These are phyloP conservation scores for Rosa multiflora DNA, from an alignment of 306 rosid species.

Conservation along the genomic window DNA sequence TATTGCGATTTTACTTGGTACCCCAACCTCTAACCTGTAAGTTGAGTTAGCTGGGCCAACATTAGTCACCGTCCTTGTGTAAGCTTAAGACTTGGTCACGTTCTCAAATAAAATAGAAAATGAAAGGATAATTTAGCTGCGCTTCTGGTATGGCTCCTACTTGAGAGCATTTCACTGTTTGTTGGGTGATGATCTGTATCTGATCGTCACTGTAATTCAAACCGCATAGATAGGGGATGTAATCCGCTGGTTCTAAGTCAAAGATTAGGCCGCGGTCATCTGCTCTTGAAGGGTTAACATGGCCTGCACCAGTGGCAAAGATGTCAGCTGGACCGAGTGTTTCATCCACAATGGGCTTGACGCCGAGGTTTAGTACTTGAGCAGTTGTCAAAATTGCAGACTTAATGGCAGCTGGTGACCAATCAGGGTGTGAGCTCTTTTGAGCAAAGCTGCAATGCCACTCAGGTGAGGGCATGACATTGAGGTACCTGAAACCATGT, in stretches of 20 bases:
- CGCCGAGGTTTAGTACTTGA: constrained; percentile 2
- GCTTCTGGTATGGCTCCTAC: constrained; percentile 30
- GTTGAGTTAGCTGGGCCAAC: constrained; percentile 42
- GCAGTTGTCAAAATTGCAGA: constrained; percentile 41
- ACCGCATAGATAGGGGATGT: constrained; percentile 54
- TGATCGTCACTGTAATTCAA: constrained; percentile 42
- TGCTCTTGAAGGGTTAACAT: constrained; percentile 53
- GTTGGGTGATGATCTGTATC: constrained; percentile 32
- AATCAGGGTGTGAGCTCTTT: constrained; percentile 53
- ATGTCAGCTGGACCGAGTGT: constrained; percentile 22
- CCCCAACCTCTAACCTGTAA: constrained; percentile 24
- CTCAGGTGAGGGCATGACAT: constrained; percentile 62
- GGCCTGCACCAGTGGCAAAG: constrained; percentile 55
- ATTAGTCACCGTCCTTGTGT: constrained; percentile 48
- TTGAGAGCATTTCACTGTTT: constrained; percentile 28
- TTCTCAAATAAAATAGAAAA: constrained; percentile 33
- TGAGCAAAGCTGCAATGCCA: constrained; percentile 56
- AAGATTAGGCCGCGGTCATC: constrained; percentile 53
- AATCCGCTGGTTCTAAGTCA: constrained; percentile 42
- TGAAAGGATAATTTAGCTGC: constrained; percentile 51
- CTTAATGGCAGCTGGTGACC: constrained; percentile 65
- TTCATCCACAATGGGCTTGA: constrained; percentile 12
- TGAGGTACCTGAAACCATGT: constrained; percentile 42
- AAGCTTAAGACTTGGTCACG: constrained; percentile 24
- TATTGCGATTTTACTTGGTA: constrained; percentile 29